Percentiles rank a stretch among this genome's conserved stretches.
Conservation (phyloP, 1,284 basidiomycete genomes). For the Pascua guehoae region DNA sequence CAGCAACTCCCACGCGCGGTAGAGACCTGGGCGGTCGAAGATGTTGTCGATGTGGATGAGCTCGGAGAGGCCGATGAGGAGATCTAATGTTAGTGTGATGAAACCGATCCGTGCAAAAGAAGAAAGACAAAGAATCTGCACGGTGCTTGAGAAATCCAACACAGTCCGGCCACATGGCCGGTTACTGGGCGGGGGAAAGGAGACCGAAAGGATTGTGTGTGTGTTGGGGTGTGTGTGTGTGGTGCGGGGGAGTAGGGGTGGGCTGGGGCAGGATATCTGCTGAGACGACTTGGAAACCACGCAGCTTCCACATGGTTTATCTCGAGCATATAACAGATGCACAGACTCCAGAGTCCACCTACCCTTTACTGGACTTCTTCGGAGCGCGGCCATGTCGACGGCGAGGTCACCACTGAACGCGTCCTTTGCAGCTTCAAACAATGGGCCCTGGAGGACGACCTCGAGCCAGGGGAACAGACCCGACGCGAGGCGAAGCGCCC, state of each 20-base stretch:
- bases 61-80: slow-evolving; percentile 39
- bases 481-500: slow-evolving; percentile 29
- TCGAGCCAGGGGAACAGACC: slow-evolving; percentile 42
- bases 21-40: slow-evolving; percentile 29
- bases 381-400: slow-evolving; percentile 20
- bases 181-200: too few species aligned
- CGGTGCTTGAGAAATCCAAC: too few species aligned
- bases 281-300: too few species aligned
- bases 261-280: too few species aligned
- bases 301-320: too few species aligned
- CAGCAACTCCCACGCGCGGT: slow-evolving; percentile 34
- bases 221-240: not conserved
- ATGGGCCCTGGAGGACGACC: slow-evolving; percentile 31
- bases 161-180: too few species aligned
- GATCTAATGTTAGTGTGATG: slow-evolving; percentile 25
- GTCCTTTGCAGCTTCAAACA: slow-evolving; percentile 24
- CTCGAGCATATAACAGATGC: too few species aligned
- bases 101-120: too few species aligned
- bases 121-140: too few species aligned
- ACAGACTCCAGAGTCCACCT: not conserved
- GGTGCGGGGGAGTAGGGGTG: too few species aligned
- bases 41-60: slow-evolving; percentile 33
- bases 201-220: too few species aligned
- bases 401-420: slow-evolving; percentile 14
- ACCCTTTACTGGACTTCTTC: slow-evolving; percentile 41